Base-by-base conservation (phyloP, 345 rosid species). In the Stellera chamaejasme region DNA sequence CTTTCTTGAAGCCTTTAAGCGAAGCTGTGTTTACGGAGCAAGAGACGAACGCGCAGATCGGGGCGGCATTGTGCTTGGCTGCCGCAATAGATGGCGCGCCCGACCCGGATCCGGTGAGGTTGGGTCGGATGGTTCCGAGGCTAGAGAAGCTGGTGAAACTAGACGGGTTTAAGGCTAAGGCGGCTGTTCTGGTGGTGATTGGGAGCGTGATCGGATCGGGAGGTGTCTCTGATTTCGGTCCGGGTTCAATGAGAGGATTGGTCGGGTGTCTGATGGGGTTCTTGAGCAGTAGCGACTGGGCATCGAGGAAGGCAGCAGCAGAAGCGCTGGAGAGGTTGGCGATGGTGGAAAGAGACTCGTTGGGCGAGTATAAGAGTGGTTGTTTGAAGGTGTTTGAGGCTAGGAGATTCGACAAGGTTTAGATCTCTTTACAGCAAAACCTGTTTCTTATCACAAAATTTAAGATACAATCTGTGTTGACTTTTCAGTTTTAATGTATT, bases 11-110 rank as follows among this genome's bases (percentile, higher is more conserved):
- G 77, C 86, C 89, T 3, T 63, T 90, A 52, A 63, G 82, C 43
- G 95, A 88, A n/a, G 73, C 89, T 46, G 81, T 86, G 23, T 92
- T 86, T 72, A 88, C 97, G 10, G 98, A 92, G 79, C 98, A 84
- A 69, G 91, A 92, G 32, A 14, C 56, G 55, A 79, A 76, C 43
- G 80, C 95, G 7, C 98, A 88, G 84, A 64, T 79, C 64, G 95
- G 91, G 36, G 88, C 87, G 13, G 98, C 91, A 1, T 68, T 86
- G 68, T 86, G 98, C 39, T 67, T 92, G 59, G 87, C 98, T 3
- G 89, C 95, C 8, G 89, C 96, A 42, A 78, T 92, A 10, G 90
- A 82, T 15, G 71, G 84, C 2, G 77, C 89, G 11, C 71, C 78
- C 54, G 90, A 88, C 72, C 91, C 87, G 45, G 94, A 86, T 48